Evolutionary conservation across 2,329 filamentous ascomycete species (phyloP), one percentile per base, ranked within the genome.

Genomic region (Intubia oerlemansii): DNA sequence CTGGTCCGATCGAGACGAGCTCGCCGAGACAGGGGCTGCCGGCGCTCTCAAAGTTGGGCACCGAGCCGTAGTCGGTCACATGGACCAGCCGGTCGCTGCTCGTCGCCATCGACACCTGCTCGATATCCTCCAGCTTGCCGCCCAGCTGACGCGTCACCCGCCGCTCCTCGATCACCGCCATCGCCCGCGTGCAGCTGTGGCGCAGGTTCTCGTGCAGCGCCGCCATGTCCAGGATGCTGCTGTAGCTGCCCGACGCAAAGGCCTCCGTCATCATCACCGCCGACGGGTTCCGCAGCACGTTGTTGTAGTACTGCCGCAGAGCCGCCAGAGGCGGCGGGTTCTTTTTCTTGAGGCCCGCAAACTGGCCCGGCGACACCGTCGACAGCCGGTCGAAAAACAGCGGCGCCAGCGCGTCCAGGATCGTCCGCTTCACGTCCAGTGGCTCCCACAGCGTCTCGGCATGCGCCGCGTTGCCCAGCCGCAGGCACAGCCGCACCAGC

Each of bases 351-450:
- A 12, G 46, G 41, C 36, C 56, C 36, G 31, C 35, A 22, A 57
- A 54, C 24, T 53, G 37, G 0, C 47, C 49, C 0, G 64, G 64
- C 0, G 62, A 49, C 3, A 67, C 41, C 1, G 53, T 59, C 2
- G 61, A 60, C 5, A 68, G 44, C 2, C 65, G 54, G 39, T 70
- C 65, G 34, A 61, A 58, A 33, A 64, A 64, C 2, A 65, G 45
- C 0, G 62, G 56, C 3, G 51, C 61, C 1, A 69, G 49, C 0
- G 62, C 59, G 35, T 68, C 62, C n/a, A 64, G 55, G 17, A 66
- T 61, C 0, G 59, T 62, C 14, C 63, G 54, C 43, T 69, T 69
- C 2, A 69, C 55, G 4, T 54, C 59, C 8, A 66, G 49, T 0
- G 50, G 50, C 9, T 51, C 47, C 61, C 62, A 68, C 3, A 62